phyloP scores from a whole-genome alignment of 208 protist genomes.

The Leishmania guyanensis region DNA sequence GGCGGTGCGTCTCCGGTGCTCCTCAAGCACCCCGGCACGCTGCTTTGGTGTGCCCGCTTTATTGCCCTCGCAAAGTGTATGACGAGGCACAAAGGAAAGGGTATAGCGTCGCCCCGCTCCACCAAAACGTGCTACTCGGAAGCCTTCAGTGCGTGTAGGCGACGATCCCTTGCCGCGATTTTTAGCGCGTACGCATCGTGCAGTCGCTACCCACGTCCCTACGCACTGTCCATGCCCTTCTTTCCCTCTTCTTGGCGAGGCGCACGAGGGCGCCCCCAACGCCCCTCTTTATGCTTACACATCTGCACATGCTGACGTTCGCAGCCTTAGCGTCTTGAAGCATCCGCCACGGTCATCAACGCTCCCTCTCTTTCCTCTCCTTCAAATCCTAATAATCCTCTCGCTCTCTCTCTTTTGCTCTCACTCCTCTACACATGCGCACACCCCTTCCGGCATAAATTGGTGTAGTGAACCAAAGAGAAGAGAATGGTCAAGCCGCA shows the following conservation, averaged over 20 bases:
- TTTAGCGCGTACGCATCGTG: neutral
- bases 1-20: neutral
- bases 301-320: neutral
- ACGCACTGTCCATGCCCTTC: neutral
- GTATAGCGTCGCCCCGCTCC: neutral
- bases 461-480: slow-evolving; percentile 4
- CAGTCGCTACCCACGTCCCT: neutral
- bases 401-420: neutral
- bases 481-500: slow-evolving; percentile 72
- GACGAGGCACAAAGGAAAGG: no score
- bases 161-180: neutral
- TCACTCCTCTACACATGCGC: neutral
- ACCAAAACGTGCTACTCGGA: neutral
- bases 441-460: neutral
- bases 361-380: neutral
- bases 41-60: neutral
- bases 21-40: neutral
- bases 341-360: neutral
- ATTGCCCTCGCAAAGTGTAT: neutral
- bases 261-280: neutral
- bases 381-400: neutral
- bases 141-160: neutral
- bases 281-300: neutral
- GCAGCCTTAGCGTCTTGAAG: neutral
- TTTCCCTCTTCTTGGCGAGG: neutral